Evolutionary conservation across 176 grass and related monocot genomes (phyloP).

Genomic region (Cenchrus purpureus): DNA sequence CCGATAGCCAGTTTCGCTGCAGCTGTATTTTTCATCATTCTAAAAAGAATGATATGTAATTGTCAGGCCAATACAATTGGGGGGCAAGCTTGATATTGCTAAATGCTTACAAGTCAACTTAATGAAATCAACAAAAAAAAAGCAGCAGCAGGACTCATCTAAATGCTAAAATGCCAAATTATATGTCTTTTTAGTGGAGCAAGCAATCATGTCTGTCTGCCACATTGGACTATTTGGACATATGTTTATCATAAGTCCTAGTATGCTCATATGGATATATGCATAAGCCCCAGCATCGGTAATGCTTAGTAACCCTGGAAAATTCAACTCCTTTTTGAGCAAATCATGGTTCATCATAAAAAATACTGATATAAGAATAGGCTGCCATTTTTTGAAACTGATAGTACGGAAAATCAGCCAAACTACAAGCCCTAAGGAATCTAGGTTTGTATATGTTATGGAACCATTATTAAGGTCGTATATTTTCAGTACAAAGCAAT

Average conservation of each 20-base stretch:
- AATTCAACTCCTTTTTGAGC: not conserved
- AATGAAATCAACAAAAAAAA: not conserved
- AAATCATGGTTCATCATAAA: not conserved
- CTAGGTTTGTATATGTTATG: not conserved
- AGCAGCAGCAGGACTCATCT: not conserved
- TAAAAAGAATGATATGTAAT: slow-evolving; percentile 39
- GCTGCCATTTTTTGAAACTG: not conserved
- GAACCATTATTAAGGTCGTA: not conserved
- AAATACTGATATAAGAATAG: not conserved
- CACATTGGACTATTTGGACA: not conserved
- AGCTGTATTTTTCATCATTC: slow-evolving; percentile 85
- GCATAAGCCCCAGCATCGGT: not conserved
- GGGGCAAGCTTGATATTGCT: not conserved
- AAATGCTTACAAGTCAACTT: not conserved
- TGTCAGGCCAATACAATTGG: not conserved
- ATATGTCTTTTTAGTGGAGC: not conserved
- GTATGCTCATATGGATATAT: not conserved
- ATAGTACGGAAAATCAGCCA: not conserved
- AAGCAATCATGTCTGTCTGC: not conserved
- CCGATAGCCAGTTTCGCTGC: slow-evolving; percentile 95
- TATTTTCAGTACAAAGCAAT: not conserved
- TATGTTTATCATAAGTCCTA: not conserved
- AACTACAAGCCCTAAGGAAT: not conserved
- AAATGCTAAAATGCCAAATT: too few species aligned
- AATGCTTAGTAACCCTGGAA: not conserved